These are phyloP conservation scores for Eucalyptus camaldulensis DNA, from an alignment of 345 rosid genomes.

Conservation along the genomic window DNA sequence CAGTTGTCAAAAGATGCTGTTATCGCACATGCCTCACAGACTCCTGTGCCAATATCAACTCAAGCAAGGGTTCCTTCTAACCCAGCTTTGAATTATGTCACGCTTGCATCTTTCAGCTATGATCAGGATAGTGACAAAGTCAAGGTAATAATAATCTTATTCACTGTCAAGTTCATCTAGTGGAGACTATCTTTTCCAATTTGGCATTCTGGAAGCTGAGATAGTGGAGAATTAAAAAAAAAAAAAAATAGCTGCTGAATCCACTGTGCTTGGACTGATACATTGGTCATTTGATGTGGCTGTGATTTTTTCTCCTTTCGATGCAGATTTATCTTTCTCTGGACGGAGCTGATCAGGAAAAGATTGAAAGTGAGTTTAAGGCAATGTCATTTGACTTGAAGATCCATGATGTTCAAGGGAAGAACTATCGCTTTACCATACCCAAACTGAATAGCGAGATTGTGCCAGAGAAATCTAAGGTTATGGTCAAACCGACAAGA, in stretches of 20 bases:
- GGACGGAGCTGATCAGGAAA: constrained; percentile 72
- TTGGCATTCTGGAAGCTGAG: neutral
- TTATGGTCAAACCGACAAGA: constrained; percentile 68
- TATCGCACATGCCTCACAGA: constrained; percentile 2
- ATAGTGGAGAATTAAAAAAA: neutral
- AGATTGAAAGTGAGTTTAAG: constrained; percentile 61
- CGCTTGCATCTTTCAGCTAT: constrained; percentile 85
- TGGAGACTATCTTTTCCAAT: neutral
- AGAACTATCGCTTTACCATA: constrained; percentile 61
- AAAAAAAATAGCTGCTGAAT: neutral
- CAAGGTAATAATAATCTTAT: constrained; percentile 33
- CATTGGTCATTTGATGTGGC: neutral
- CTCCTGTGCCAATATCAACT: constrained; percentile 8
- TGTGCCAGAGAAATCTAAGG: constrained; percentile 69
- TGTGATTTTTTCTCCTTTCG: neutral
- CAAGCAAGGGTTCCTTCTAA: constrained; percentile 20
- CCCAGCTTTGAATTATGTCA: constrained; percentile 23
- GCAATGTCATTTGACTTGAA: constrained; percentile 53
- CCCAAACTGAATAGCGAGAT: constrained; percentile 73
- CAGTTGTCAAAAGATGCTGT: constrained; percentile 21
- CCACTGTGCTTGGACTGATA: neutral
- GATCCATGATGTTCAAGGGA: constrained; percentile 72
- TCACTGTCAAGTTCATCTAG: neutral
- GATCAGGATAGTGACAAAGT: constrained; percentile 95
- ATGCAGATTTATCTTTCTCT: constrained; percentile 60